phyloP scores from a whole-genome alignment of 768 basidiomycete species.

The Chalciporus pseudorubinellus region DNA sequence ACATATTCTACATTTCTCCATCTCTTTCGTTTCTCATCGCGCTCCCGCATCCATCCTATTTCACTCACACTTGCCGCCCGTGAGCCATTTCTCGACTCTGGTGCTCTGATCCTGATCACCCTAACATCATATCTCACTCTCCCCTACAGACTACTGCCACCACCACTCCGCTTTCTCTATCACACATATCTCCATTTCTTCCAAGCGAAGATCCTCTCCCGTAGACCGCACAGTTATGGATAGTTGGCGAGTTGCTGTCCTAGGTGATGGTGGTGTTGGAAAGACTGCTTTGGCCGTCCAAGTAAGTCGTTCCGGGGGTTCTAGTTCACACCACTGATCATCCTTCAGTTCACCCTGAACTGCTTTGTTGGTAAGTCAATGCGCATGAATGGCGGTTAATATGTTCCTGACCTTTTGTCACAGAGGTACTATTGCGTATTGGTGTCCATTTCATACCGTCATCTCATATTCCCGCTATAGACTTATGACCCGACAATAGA shows the following conservation, averaged over 20 bases:
- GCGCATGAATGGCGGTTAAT: slow-evolving; percentile 6
- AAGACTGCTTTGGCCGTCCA: slow-evolving; percentile 97
- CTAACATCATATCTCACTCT: slow-evolving; percentile 12
- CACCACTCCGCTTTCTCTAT: slow-evolving; percentile 29
- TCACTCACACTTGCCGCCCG: slow-evolving; percentile 29
- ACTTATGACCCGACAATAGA: slow-evolving; percentile 99
- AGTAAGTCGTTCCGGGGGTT: slow-evolving; percentile 45
- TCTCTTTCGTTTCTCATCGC: slow-evolving; percentile 40
- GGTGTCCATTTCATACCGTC: slow-evolving; percentile 11
- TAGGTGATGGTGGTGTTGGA: slow-evolving; percentile 96
- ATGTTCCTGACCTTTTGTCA: slow-evolving; percentile 16
- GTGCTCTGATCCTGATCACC: not conserved
- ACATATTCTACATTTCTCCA: slow-evolving; percentile 45
- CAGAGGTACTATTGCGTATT: slow-evolving; percentile 50
- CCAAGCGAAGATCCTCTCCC: slow-evolving; percentile 14
- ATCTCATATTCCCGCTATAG: slow-evolving; percentile 38
- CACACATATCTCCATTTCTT: slow-evolving; percentile 20
- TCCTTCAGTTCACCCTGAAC: slow-evolving; percentile 84
- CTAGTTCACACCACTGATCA: slow-evolving; percentile 9
- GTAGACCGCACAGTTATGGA: slow-evolving; percentile 60
- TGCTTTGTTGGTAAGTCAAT: slow-evolving; percentile 85
- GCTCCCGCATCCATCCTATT: slow-evolving; percentile 25
- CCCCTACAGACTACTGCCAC: slow-evolving; percentile 14
- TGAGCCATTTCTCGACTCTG: slow-evolving; percentile 15
- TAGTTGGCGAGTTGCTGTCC: slow-evolving; percentile 92